Conservation (phyloP, 768 basidiomycete genomes). For the Lentinula guzmanii region DNA sequence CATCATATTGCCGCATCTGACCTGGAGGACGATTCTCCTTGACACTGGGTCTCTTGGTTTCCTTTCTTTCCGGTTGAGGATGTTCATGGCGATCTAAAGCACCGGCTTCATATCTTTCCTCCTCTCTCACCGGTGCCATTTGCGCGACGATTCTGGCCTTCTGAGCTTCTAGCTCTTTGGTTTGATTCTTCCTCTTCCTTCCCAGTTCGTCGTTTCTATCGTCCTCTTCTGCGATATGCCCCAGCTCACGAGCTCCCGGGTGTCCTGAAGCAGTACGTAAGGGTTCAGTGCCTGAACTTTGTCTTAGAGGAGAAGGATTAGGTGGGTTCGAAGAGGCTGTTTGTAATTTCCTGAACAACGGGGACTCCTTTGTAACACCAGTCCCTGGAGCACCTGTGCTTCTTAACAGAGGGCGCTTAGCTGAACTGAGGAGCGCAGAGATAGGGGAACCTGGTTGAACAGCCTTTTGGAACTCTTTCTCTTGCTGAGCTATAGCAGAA, state of each 20-base stretch:
- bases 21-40: conserved; percentile 8
- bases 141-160: conserved; percentile 93
- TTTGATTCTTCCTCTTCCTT: conserved; percentile 29
- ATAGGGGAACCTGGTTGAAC: conserved; percentile 95
- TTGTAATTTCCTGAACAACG: conserved; percentile 50
- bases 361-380: conserved; percentile 25
- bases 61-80: conserved; percentile 20
- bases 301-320: conserved; percentile 39
- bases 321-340: conserved; percentile 34
- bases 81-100: conserved; percentile 26
- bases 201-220: conserved; percentile 33
- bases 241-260: conserved; percentile 30
- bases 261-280: conserved; percentile 8
- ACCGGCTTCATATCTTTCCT: conserved; percentile 22
- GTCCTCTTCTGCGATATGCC: conserved; percentile 36
- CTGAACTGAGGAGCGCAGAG: conserved; percentile 83
- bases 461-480: conserved; percentile 95
- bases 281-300: conserved; percentile 28
- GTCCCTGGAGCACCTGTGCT: conserved; percentile 29
- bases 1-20: background rate
- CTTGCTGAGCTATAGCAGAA: conserved; percentile 73
- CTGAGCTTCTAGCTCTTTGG: conserved; percentile 82
- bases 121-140: conserved; percentile 68
- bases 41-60: conserved; percentile 11
- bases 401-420: conserved; percentile 82